Evolutionary conservation across 2,329 filamentous ascomycete species (phyloP).

Genomic region (Calonectria montana): DNA sequence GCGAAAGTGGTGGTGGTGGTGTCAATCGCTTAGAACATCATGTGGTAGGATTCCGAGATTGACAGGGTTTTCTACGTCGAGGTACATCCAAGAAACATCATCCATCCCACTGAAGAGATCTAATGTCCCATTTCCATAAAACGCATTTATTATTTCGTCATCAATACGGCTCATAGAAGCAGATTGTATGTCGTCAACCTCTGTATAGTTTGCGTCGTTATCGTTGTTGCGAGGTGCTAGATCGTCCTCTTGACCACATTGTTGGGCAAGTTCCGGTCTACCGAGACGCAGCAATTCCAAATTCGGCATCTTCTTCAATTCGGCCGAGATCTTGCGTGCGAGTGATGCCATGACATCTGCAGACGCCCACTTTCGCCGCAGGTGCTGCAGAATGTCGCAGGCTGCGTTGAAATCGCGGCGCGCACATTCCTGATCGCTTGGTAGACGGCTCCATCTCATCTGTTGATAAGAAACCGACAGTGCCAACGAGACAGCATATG

Average conservation of each 20-base stretch:
- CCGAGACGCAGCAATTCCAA: neutral
- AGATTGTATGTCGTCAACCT: neutral
- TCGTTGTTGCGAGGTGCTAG: neutral
- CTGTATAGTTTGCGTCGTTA: neutral
- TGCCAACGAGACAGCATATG: neutral
- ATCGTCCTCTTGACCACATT: neutral
- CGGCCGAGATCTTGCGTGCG: neutral
- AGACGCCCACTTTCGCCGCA: neutral
- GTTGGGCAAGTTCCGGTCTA: neutral
- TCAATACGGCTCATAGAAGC: too few relatives aligned
- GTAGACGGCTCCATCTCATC: neutral
- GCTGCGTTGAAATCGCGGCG: neutral
- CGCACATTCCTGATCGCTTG: neutral
- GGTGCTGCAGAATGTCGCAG: neutral
- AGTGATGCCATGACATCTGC: neutral
- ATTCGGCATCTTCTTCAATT: neutral
- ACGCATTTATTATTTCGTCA: neutral
- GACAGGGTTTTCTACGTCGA: neutral
- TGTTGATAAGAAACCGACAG: neutral
- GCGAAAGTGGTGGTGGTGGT: neutral
- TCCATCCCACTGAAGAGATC: neutral
- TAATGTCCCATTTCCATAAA: neutral
- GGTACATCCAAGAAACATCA: slow-evolving; percentile 8
- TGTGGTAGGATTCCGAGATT: neutral
- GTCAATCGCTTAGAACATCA: neutral